phyloP scores from a whole-genome alignment of 2,329 filamentous ascomycete genomes.

The Penicillium sp. region DNA sequence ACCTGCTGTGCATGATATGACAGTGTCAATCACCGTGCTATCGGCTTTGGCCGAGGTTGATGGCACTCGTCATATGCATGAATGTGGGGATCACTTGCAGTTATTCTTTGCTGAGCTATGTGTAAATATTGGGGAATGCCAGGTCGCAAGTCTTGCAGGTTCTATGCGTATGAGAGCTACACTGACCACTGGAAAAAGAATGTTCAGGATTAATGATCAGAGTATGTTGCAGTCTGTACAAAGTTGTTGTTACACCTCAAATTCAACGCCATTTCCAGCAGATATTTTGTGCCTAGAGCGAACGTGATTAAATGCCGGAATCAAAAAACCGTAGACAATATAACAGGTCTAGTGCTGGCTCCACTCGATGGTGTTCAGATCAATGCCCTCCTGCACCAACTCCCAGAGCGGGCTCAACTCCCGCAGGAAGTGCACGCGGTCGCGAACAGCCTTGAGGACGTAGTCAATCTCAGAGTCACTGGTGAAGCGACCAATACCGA shows the following conservation, averaged over 20 bases:
- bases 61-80: background rate
- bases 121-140: background rate
- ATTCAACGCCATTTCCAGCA: constrained; percentile 17
- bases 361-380: constrained; percentile 96
- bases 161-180: background rate
- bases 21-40: background rate
- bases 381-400: constrained; percentile 92
- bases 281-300: constrained; percentile 14
- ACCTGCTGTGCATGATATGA: background rate
- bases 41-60: background rate
- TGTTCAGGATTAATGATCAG: background rate
- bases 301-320: constrained; percentile 19
- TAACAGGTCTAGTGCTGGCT: constrained; percentile 69
- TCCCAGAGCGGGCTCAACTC: constrained; percentile 97
- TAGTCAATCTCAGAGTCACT: constrained; percentile 96
- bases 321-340: constrained; percentile 5
- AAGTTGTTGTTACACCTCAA: constrained; percentile 21
- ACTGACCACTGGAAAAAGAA: background rate
- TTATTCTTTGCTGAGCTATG: background rate
- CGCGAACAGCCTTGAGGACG: constrained; percentile 85
- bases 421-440: constrained; percentile 85
- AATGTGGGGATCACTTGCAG: background rate
- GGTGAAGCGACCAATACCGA: constrained; percentile 95
- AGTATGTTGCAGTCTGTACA: constrained; percentile 21
- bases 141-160: background rate